Evolutionary conservation across 305 asterid species (phyloP), one percentile per base, ranked within the genome.

Genomic region (Fraxinus latifolia): DNA sequence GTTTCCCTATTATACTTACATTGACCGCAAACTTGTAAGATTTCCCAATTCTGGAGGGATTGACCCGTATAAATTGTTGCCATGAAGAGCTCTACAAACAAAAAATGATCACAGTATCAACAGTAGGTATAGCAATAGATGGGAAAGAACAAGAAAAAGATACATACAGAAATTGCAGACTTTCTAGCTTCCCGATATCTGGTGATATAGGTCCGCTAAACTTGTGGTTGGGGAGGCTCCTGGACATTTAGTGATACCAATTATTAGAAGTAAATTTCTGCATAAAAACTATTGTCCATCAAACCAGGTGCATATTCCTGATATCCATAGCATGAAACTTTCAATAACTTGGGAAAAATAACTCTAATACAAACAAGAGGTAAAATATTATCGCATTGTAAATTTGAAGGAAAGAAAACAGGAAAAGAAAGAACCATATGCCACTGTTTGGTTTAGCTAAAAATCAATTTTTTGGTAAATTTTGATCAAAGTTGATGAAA

Each of bases 141-240:
- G 47, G 42, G 12, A 79, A 83, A 81, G 80, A 14, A 79, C 12
- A 17, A 76, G 83, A 68, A 83, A 81, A 85, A 78, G 82, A 83
- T 78, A 65, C 97, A 80, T 91, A 96, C 99, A 96, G 90, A 86
- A 93, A 91, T 81, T 89, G 94, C 87, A 96, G 89, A 85, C 74
- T 91, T 50, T 91, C 97, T 78, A 94, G 93, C 92, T 92, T 96
- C 85, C 98, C 98, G 36, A 96, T 88, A 73, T 94, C 98, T 79
- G 97, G 84, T 34, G 99, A 89, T 83, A 96, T 87, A 77, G 97
- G 91, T 80, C 99, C 99, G 86, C 97, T 93, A 88, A 94, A 79
- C 90, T 79, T 93, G 92, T 93, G 99, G 86, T 93, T 90, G 68
- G 98, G 87, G 77, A 96, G 98, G 87, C 92, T 96, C 95, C 99